phyloP scores from a whole-genome alignment of 2,329 filamentous ascomycete species.

The Monilinia aucupariae region DNA sequence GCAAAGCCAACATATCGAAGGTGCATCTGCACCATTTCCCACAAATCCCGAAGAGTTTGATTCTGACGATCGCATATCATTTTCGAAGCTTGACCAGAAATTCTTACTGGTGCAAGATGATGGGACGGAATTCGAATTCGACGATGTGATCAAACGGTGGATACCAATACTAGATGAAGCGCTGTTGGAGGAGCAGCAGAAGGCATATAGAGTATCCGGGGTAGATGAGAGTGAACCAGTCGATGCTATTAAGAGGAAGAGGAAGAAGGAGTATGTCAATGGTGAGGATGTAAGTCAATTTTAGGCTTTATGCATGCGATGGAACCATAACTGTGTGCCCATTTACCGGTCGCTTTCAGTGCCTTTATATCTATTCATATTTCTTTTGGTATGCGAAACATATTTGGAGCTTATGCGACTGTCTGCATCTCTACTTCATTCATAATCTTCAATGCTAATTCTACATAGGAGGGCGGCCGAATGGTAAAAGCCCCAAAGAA shows the following conservation, averaged over 20 bases:
- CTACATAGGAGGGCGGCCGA: conserved; percentile 31
- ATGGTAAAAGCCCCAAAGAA: conserved; percentile 35
- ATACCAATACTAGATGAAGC: conserved; percentile 61
- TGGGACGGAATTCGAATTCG: conserved; percentile 80
- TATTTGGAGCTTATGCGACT: not conserved
- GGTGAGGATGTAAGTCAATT: conserved; percentile 44
- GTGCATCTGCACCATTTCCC: conserved; percentile 27
- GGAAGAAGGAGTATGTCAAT: conserved; percentile 46
- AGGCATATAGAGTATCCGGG: conserved; percentile 54
- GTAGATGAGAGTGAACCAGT: conserved; percentile 52
- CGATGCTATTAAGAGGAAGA: conserved; percentile 44
- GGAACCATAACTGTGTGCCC: not conserved
- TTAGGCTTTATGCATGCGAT: not conserved
- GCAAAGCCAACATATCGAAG: conserved; percentile 19
- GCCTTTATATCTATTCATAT: not conserved
- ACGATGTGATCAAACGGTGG: conserved; percentile 67
- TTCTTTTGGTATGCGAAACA: not conserved
- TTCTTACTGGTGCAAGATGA: conserved; percentile 81
- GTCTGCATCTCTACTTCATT: conserved; percentile 2
- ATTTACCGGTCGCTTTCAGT: not conserved
- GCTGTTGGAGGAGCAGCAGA: conserved; percentile 53
- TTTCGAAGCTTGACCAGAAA: conserved; percentile 75
- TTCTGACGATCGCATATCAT: conserved; percentile 76
- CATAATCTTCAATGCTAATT: conserved; percentile 18
- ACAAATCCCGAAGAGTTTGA: conserved; percentile 50